A percentile compares a stretch with the other conserved stretches of the same genome.
Evolutionary conservation across 345 rosid genomes (phyloP).

Genomic region (Boechera retrofracta): DNA sequence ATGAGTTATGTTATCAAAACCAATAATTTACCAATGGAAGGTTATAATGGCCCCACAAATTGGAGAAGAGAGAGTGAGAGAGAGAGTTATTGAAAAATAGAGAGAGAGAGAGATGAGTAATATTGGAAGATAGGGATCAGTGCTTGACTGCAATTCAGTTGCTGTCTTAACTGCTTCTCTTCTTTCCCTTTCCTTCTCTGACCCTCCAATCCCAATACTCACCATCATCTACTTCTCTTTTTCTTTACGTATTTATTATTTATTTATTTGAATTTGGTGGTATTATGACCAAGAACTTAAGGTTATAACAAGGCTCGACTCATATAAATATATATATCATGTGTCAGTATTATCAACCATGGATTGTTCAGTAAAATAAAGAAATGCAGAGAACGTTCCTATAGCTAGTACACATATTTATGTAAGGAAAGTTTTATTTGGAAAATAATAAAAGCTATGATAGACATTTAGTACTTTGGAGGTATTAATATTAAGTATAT

Average conservation of each 20-base stretch:
- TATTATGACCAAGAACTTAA: constrained; percentile 33
- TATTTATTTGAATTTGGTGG: constrained; percentile 12
- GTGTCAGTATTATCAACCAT: neutral
- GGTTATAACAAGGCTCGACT: constrained; percentile 1
- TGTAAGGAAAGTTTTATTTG: too few relatives aligned
- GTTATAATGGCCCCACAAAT: constrained; percentile 36
- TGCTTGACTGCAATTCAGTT: constrained; percentile 53
- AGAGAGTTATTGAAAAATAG: constrained; percentile 9
- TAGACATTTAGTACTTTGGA: too few relatives aligned
- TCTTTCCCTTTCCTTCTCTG: constrained; percentile 47
- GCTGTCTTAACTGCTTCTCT: constrained; percentile 52
- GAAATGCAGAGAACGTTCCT: too few relatives aligned
- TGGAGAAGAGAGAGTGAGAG: constrained; percentile 23
- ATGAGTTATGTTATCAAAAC: constrained; percentile 38
- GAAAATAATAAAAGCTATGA: too few relatives aligned
- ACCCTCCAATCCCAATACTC: constrained; percentile 47
- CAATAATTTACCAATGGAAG: constrained; percentile 29
- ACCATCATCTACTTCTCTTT: constrained; percentile 34
- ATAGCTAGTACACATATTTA: too few relatives aligned
- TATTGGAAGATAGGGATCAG: constrained; percentile 45
- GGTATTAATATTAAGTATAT: too few relatives aligned
- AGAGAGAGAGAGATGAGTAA: constrained; percentile 24
- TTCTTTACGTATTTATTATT: constrained; percentile 6
- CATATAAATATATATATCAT: neutral
- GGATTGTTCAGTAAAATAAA: too few relatives aligned